Base-by-base conservation (phyloP, 768 basidiomycete genomes). In the Termitomyces eurrhizus region DNA sequence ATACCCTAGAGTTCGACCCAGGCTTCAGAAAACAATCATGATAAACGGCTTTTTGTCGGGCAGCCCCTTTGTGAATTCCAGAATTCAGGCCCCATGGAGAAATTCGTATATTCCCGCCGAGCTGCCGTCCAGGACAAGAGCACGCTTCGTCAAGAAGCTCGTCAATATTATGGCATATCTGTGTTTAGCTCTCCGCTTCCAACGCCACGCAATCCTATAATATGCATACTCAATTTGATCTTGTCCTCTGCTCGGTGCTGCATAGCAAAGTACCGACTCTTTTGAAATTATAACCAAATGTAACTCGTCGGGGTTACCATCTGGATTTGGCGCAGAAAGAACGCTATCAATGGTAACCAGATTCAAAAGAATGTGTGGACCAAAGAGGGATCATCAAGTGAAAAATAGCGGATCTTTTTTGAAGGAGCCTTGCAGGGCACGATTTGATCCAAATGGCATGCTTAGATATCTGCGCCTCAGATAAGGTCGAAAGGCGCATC, bases 331-430 rank as follows among this genome's bases (percentile, higher is more conserved):
- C 8, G 42, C 57, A 1, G 70, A 62, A 50, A 93, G 90, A 3
- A 85, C 77, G 9, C 68, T 66, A 62, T 90, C 87, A 49, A 92
- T 70, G 0, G 81, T 80, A 37, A 37, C 67, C 73, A 0, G 83
- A 85, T 73, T 94, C 92, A 14, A 68, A 69, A 0, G 74, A 65
- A 63, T 89, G 87, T 0, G 88, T 90, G 0, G 77, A 69, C 0
- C 93, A 87, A 4, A 90, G 76, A 1, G 92, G 90, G n/a, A 93
- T 83, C 52, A 92, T 78, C 16, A 93, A 80, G 65, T 92, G 89
- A 70, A 94, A 94, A 94, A 94, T 2, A 68, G 62, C 1, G 73
- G 62, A 60, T 68, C 66, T 2, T 56, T 70, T 73, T 45, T 66
- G 70, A 7, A 94, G 79, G 16, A 85, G 75, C 14, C 60, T 74